A percentile compares a stretch with the other conserved stretches of the same genome.
These are phyloP conservation scores for Artomyces pyxidatus DNA, from an alignment of 768 basidiomycete genomes.

Conservation along the genomic window DNA sequence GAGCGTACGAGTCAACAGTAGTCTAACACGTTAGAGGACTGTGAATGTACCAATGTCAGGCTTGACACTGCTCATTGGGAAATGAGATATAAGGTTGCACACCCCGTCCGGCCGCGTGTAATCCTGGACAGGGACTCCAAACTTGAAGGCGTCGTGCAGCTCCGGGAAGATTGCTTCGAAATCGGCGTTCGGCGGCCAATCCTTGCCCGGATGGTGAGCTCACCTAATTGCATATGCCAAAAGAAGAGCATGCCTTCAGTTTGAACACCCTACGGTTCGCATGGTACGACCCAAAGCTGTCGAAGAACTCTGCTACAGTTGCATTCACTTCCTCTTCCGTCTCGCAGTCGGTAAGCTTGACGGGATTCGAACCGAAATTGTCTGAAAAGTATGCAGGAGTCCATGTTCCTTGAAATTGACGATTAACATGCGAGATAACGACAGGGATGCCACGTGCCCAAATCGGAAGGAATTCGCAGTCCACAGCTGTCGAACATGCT, in stretches of 20 bases:
- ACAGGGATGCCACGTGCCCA: no score
- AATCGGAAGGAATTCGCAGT: no score
- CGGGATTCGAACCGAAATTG: no score
- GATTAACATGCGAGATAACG: no score
- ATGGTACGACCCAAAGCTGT: constrained; percentile 58
- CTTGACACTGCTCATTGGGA: constrained; percentile 68
- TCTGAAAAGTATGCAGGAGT: no score
- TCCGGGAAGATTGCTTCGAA: constrained; percentile 80
- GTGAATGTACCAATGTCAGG: constrained; percentile 63
- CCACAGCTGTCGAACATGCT: no score
- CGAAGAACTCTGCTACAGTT: constrained; percentile 72
- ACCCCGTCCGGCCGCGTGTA: constrained; percentile 86
- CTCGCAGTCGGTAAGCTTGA: constrained; percentile 82
- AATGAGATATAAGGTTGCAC: constrained; percentile 83
- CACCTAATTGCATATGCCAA: not conserved
- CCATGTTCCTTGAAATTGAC: no score
- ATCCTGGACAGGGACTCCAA: constrained; percentile 78
- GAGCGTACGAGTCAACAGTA: not conserved
- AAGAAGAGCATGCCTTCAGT: constrained; percentile 38
- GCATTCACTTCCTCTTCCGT: constrained; percentile 50
- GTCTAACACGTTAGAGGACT: not conserved
- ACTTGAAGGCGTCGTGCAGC: constrained; percentile 76
- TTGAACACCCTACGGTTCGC: constrained; percentile 54
- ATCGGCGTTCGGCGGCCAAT: constrained; percentile 87
- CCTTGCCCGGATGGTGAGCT: constrained; percentile 21